Evolutionary conservation across 139 green algal species (phyloP).

Genomic region (Dunaliella primolecta): DNA sequence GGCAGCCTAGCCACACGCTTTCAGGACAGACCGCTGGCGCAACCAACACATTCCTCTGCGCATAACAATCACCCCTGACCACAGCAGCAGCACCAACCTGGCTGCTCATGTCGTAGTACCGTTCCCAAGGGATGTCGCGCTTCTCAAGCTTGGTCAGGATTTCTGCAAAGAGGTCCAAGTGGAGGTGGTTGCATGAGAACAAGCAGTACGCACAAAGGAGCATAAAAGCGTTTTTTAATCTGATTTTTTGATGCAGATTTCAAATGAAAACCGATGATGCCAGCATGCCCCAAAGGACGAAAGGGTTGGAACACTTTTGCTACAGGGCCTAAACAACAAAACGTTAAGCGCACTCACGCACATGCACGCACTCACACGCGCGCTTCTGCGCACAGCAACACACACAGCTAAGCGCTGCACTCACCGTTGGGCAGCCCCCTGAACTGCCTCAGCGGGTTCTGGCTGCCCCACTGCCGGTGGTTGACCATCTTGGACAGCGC

Average conservation of each 20-base stretch:
- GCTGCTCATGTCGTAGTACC: conserved; percentile 92
- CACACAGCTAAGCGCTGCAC: neutral
- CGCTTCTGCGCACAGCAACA: neutral
- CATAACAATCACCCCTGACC: too few species aligned
- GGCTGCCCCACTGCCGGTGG: conserved; percentile 86
- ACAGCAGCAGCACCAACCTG: conserved; percentile 72
- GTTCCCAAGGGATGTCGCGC: conserved; percentile 95
- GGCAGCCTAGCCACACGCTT: too few species aligned
- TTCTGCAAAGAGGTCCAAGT: conserved; percentile 22
- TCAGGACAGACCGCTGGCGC: too few species aligned
- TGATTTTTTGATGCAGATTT: neutral
- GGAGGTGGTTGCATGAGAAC: neutral
- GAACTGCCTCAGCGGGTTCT: conserved; percentile 91
- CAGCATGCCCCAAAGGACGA: too few species aligned
- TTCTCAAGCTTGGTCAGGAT: conserved; percentile 70
- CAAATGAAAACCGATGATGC: too few species aligned
- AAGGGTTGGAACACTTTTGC: too few species aligned
- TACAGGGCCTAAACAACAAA: too few species aligned
- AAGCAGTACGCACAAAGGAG: neutral
- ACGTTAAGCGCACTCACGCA: neutral
- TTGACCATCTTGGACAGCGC: conserved; percentile 93
- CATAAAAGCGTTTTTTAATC: neutral
- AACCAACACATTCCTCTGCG: too few species aligned
- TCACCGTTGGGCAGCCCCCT: conserved; percentile 62
- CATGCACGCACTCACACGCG: neutral